Conservation (phyloP, 306 rosid species). For the Rosa multiflora region DNA sequence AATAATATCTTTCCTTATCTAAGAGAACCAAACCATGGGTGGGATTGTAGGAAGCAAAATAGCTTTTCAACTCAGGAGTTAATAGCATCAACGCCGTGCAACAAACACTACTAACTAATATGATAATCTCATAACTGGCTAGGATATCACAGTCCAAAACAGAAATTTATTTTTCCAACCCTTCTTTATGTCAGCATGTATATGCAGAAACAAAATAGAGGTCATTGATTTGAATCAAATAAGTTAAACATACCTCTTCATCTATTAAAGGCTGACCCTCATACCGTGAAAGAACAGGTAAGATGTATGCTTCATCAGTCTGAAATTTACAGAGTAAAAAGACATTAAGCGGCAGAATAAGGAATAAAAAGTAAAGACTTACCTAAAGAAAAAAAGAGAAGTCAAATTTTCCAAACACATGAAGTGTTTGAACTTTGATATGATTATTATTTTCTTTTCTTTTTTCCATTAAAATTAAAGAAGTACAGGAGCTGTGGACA, state of each 20-base stretch:
- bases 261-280: slow-evolving; percentile 96
- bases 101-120: slow-evolving; percentile 14
- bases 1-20: background rate
- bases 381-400: background rate
- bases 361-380: slow-evolving; percentile 25
- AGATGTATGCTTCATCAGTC: slow-evolving; percentile 85
- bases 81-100: background rate
- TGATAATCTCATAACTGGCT: slow-evolving; percentile 20
- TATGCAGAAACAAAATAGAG: slow-evolving; percentile 12
- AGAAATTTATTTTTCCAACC: slow-evolving; percentile 10
- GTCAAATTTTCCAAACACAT: background rate
- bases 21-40: background rate
- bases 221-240: slow-evolving; percentile 2
- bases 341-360: slow-evolving; percentile 16
- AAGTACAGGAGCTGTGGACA: no score
- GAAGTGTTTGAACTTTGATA: background rate
- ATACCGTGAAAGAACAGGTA: slow-evolving; percentile 87
- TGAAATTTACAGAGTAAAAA: slow-evolving; percentile 31
- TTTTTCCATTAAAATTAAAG: no score
- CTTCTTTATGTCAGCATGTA: background rate
- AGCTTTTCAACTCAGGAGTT: background rate
- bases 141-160: slow-evolving; percentile 8
- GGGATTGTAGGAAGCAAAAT: background rate
- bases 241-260: slow-evolving; percentile 72
- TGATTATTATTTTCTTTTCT: no score